Percentiles rank a stretch among this genome's conserved stretches.
Evolutionary conservation across 2,329 filamentous ascomycete species (phyloP).

Genomic region (Sporothrix dimorphospora): DNA sequence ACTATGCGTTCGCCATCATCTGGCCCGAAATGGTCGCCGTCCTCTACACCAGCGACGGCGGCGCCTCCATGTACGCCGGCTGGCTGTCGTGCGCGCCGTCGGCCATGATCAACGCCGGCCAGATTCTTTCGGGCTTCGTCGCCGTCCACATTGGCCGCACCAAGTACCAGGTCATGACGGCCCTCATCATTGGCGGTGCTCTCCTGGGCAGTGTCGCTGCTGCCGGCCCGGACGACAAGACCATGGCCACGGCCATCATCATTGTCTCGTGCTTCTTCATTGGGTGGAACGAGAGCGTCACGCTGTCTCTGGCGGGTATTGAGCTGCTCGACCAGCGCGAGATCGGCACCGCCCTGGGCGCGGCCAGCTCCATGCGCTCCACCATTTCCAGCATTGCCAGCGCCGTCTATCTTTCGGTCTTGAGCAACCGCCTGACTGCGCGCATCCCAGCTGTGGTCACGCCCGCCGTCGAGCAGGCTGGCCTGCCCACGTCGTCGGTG

Average conservation of each 20-base stretch:
- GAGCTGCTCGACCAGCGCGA: slow-evolving; percentile 43
- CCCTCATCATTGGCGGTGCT: slow-evolving; percentile 38
- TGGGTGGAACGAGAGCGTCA: slow-evolving; percentile 41
- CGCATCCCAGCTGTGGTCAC: slow-evolving; percentile 41
- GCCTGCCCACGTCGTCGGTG: slow-evolving; percentile 43
- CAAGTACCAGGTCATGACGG: slow-evolving; percentile 41
- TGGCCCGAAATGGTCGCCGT: slow-evolving; percentile 44
- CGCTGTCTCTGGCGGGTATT: slow-evolving; percentile 43
- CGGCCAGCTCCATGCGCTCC: slow-evolving; percentile 44
- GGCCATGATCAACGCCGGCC: slow-evolving; percentile 38
- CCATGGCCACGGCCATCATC: slow-evolving; percentile 37
- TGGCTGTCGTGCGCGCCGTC: slow-evolving; percentile 38
- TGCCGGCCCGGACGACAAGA: slow-evolving; percentile 38
- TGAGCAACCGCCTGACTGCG: slow-evolving; percentile 40
- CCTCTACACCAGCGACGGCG: slow-evolving; percentile 37
- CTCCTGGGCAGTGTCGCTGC: slow-evolving; percentile 40
- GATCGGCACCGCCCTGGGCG: slow-evolving; percentile 42
- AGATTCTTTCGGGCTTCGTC: slow-evolving; percentile 37
- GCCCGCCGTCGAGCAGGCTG: slow-evolving; percentile 42
- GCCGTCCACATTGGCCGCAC: slow-evolving; percentile 38
- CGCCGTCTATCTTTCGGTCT: slow-evolving; percentile 42
- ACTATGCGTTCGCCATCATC: slow-evolving; percentile 45
- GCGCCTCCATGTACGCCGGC: slow-evolving; percentile 34
- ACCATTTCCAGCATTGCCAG: slow-evolving; percentile 41
- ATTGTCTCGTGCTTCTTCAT: slow-evolving; percentile 41